Evolutionary conservation across 2,329 filamentous ascomycete species (phyloP).

Genomic region (Alternaria ventricosa): DNA sequence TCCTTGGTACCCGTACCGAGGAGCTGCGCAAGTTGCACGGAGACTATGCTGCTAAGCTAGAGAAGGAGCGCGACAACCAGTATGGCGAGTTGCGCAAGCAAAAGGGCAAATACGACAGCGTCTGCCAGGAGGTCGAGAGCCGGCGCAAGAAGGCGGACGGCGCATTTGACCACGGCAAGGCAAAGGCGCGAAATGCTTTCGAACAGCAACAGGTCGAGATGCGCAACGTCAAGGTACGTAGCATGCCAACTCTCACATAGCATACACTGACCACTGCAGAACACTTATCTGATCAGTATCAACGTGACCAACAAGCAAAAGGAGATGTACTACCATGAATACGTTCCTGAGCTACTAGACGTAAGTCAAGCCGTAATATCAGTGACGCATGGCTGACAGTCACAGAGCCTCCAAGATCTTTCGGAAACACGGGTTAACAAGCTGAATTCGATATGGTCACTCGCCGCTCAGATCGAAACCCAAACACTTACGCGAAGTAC

Average conservation of each 20-base stretch:
- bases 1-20: constrained; percentile 77
- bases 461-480: constrained; percentile 81
- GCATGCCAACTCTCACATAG: neutral
- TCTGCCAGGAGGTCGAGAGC: constrained; percentile 93
- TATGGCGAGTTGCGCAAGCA: constrained; percentile 87
- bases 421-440: constrained; percentile 86
- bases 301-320: constrained; percentile 98
- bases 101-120: constrained; percentile 90
- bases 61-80: constrained; percentile 84
- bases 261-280: constrained; percentile 56
- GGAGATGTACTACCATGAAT: constrained; percentile 96
- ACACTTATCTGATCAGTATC: constrained; percentile 95
- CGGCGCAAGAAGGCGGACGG: constrained; percentile 94
- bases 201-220: constrained; percentile 93
- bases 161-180: constrained; percentile 83
- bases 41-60: constrained; percentile 86
- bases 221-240: constrained; percentile 80
- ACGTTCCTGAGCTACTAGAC: constrained; percentile 91
- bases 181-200: constrained; percentile 88
- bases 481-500: constrained; percentile 77
- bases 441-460: constrained; percentile 84
- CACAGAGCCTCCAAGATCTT: constrained; percentile 81
- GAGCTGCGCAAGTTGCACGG: constrained; percentile 89
- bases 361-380: constrained; percentile 54
- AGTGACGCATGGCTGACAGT: constrained; percentile 7